These are phyloP conservation scores for Boeremia lycopersici DNA, from an alignment of 2,329 filamentous ascomycete species.

Conservation along the genomic window DNA sequence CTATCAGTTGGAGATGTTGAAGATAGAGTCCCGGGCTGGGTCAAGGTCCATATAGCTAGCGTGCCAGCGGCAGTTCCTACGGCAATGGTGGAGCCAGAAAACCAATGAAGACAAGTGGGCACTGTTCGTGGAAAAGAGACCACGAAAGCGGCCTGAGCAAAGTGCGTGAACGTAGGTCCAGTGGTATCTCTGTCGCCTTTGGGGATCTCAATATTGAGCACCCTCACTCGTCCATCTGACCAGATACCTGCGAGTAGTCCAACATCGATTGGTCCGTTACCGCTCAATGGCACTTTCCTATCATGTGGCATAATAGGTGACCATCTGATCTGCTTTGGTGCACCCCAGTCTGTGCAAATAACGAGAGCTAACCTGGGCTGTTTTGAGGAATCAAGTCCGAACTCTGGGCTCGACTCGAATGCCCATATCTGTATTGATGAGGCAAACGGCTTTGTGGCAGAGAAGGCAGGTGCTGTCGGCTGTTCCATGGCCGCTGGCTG, in stretches of 20 bases:
- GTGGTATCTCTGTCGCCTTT: constrained; percentile 7
- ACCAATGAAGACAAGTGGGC: constrained; percentile 63
- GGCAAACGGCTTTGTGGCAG: constrained; percentile 54
- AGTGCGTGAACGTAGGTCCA: constrained; percentile 45
- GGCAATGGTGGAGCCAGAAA: constrained; percentile 61
- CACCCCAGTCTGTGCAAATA: constrained; percentile 64
- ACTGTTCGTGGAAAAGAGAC: constrained; percentile 58
- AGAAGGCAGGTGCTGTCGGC: constrained; percentile 55
- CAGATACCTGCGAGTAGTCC: constrained; percentile 64
- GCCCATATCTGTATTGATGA: constrained; percentile 65
- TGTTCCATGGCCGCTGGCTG: constrained; percentile 40
- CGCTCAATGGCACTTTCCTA: constrained; percentile 28
- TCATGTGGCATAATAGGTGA: constrained; percentile 54
- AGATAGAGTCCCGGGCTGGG: constrained; percentile 43
- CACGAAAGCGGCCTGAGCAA: constrained; percentile 57
- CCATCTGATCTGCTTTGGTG: constrained; percentile 62
- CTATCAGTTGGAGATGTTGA: not conserved
- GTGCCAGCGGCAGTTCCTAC: constrained; percentile 63
- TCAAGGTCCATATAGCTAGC: constrained; percentile 59
- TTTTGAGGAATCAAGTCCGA: constrained; percentile 51
- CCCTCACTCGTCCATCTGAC: constrained; percentile 62
- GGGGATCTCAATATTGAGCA: constrained; percentile 56
- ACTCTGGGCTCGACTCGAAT: constrained; percentile 51
- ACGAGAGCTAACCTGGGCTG: constrained; percentile 56
- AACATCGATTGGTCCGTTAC: constrained; percentile 44